Evolutionary conservation across 2,329 filamentous ascomycete species (phyloP).

Genomic region (Colletotrichum lupini): DNA sequence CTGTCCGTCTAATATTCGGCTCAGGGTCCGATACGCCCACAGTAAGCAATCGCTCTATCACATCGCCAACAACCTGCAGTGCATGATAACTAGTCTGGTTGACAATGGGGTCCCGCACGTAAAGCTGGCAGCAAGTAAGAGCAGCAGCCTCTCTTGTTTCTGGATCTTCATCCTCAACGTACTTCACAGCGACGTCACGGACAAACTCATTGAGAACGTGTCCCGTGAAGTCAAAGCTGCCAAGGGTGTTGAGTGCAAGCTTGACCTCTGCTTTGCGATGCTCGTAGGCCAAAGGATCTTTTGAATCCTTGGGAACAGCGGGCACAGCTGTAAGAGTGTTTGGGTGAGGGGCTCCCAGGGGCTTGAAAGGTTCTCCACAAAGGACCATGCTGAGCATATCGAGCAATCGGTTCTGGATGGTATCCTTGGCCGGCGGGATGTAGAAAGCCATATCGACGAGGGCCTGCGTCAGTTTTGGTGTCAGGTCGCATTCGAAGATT

Average conservation of each 20-base stretch:
- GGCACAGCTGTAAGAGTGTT: constrained; percentile 85
- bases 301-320: constrained; percentile 86
- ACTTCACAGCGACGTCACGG: constrained; percentile 96
- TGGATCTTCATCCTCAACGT: constrained; percentile 94
- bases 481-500: constrained; percentile 96
- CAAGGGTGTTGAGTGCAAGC: constrained; percentile 90
- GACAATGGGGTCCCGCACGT: constrained; percentile 95
- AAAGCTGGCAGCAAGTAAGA: constrained; percentile 96
- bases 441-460: constrained; percentile 99
- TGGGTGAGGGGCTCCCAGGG: constrained; percentile 86
- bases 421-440: constrained; percentile 92
- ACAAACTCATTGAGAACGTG: constrained; percentile 99
- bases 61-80: constrained; percentile 95
- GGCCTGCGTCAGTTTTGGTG: constrained; percentile 92
- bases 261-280: constrained; percentile 88
- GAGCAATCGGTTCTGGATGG: constrained; percentile 91
- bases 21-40: constrained; percentile 95
- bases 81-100: constrained; percentile 98
- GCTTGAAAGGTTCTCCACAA: constrained; percentile 91
- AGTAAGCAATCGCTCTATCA: constrained; percentile 95
- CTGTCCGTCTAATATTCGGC: constrained; percentile 86
- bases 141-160: constrained; percentile 95
- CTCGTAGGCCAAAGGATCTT: constrained; percentile 85
- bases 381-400: constrained; percentile 96
- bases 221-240: constrained; percentile 95